These are phyloP conservation scores for Colletotrichum kahawae DNA, from an alignment of 2,329 filamentous ascomycete species.

Conservation along the genomic window DNA sequence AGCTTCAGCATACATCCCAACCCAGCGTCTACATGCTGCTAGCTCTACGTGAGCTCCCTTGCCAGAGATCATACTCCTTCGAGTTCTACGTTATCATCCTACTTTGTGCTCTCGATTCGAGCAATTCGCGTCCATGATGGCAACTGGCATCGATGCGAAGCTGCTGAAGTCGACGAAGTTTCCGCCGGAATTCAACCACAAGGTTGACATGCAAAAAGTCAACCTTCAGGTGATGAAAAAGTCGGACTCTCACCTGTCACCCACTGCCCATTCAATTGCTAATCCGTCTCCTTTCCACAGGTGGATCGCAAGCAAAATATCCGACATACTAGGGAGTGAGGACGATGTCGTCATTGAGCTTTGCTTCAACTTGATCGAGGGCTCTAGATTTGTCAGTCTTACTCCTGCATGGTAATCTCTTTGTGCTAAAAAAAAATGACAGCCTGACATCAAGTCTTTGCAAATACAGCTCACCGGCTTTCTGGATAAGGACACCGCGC, in stretches of 20 bases:
- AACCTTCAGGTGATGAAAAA: constrained; percentile 98
- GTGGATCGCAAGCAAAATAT: constrained; percentile 92
- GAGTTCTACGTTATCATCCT: constrained; percentile 12
- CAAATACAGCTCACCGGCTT: constrained; percentile 97
- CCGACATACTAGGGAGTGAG: constrained; percentile 86
- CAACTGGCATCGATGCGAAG: constrained; percentile 86
- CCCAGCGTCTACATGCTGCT: background rate
- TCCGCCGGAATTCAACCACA: constrained; percentile 88
- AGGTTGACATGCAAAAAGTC: constrained; percentile 97
- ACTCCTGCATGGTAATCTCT: background rate
- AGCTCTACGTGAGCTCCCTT: background rate
- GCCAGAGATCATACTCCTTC: background rate
- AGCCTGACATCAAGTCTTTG: constrained; percentile 95
- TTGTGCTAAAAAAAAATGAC: constrained; percentile 27
- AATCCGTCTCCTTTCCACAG: constrained; percentile 49
- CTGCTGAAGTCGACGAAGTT: constrained; percentile 92
- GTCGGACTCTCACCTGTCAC: constrained; percentile 47
- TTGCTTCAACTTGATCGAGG: constrained; percentile 73
- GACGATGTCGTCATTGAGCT: constrained; percentile 97
- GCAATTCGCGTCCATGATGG: constrained; percentile 58
- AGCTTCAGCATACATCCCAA: background rate
- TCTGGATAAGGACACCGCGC: constrained; percentile 86
- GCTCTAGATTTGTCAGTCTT: constrained; percentile 72
- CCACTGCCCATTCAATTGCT: background rate
- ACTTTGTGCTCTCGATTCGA: background rate